Evolutionary conservation across 1,284 basidiomycete genomes (phyloP).

Genomic region (Trametes versicolor): DNA sequence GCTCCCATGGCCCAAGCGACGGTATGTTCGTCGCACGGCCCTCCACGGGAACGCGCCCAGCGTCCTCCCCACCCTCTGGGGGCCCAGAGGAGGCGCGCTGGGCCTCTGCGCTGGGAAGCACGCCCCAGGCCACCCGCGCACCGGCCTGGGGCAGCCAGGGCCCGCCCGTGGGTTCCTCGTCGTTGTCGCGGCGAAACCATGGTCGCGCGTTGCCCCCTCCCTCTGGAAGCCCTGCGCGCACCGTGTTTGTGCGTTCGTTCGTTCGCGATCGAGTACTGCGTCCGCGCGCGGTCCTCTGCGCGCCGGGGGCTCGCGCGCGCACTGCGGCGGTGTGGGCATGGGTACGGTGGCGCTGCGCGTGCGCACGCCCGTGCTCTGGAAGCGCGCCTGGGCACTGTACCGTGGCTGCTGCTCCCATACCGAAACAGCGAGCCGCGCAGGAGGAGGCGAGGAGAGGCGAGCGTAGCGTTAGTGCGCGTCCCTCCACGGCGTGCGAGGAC

Average conservation of each 20-base stretch:
- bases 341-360: conserved; percentile 21
- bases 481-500: conserved; percentile 31
- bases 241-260: conserved; percentile 2
- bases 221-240: conserved; percentile 10
- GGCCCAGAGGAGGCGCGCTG: conserved; percentile 11
- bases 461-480: conserved; percentile 20
- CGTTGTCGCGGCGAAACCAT: conserved; percentile 32
- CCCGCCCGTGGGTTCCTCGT: conserved; percentile 14
- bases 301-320: not conserved
- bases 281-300: not conserved
- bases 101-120: conserved; percentile 5
- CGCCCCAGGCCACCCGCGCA: conserved; percentile 1
- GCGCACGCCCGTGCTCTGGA: conserved; percentile 22
- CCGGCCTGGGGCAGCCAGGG: conserved; percentile 17
- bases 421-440: conserved; percentile 8
- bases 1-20: conserved; percentile 28
- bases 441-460: conserved; percentile 7
- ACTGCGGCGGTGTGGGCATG: conserved; percentile 26
- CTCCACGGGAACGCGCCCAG: not conserved
- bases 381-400: conserved; percentile 18
- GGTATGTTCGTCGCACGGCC: not conserved
- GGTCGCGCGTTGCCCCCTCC: conserved; percentile 6
- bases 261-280: not conserved
- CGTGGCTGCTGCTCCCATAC: conserved; percentile 25
- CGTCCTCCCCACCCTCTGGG: no score